Evolutionary conservation across 495 filamentous ascomycete genomes (phyloP).

Genomic region (Penicillium longicatenatum): DNA sequence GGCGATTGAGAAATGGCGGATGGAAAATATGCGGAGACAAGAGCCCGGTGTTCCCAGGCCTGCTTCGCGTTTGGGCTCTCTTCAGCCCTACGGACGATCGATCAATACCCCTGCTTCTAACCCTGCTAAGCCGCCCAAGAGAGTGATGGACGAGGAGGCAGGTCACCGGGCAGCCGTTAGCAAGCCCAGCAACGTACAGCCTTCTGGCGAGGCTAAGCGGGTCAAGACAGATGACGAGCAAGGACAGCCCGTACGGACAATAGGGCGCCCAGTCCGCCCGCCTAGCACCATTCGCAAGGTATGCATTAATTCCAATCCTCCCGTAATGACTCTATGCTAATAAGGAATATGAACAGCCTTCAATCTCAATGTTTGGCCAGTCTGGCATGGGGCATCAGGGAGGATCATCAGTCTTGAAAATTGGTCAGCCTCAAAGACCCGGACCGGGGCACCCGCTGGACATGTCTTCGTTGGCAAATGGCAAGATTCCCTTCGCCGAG

Average conservation of each 20-base stretch:
- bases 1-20: constrained; percentile 63
- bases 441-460: constrained; percentile 70
- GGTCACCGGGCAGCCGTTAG: constrained; percentile 44
- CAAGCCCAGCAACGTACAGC: constrained; percentile 47
- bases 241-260: constrained; percentile 54
- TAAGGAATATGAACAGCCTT: constrained; percentile 42
- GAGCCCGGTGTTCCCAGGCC: constrained; percentile 54
- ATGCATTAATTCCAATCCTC: constrained; percentile 21
- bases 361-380: constrained; percentile 62
- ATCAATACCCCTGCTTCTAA: constrained; percentile 58
- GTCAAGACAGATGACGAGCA: constrained; percentile 62
- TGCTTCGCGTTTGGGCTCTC: constrained; percentile 55
- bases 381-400: constrained; percentile 48
- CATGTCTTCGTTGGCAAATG: constrained; percentile 80
- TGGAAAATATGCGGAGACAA: constrained; percentile 64
- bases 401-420: constrained; percentile 42
- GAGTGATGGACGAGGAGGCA: constrained; percentile 56
- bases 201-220: constrained; percentile 56
- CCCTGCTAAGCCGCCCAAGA: constrained; percentile 66
- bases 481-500: constrained; percentile 86
- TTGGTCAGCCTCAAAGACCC: constrained; percentile 53
- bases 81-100: constrained; percentile 49
- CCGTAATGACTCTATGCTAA: background rate
- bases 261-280: constrained; percentile 81
- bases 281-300: constrained; percentile 74